These are phyloP conservation scores for Cladophialophora chaetospira DNA, from an alignment of 2,329 filamentous ascomycete species.

Conservation along the genomic window DNA sequence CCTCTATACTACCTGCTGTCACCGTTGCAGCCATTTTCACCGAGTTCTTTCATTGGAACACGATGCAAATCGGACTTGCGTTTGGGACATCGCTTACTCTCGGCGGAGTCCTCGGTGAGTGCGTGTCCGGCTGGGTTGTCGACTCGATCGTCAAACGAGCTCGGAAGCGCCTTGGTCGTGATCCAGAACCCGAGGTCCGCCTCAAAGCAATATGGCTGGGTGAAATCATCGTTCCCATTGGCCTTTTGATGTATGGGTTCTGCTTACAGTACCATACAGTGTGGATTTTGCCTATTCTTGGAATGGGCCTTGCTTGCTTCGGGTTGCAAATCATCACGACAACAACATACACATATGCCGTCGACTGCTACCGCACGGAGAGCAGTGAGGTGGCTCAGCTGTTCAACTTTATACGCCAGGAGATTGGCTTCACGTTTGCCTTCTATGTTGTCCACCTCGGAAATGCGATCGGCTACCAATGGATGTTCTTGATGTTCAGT, in stretches of 20 bases:
- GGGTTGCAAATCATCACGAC: conserved; percentile 36
- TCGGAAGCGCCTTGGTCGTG: conserved; percentile 23
- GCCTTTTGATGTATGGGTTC: conserved; percentile 39
- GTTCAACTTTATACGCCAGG: conserved; percentile 35
- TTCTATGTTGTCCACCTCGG: conserved; percentile 33
- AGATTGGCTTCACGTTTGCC: conserved; percentile 34
- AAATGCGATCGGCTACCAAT: conserved; percentile 29
- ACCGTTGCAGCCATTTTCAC: conserved; percentile 39
- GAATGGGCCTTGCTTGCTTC: conserved; percentile 35
- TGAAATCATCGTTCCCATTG: conserved; percentile 34
- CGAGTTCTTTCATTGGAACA: conserved; percentile 37
- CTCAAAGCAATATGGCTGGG: conserved; percentile 36
- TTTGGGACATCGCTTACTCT: conserved; percentile 37
- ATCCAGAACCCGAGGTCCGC: conserved; percentile 35
- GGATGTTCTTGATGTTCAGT: conserved; percentile 30
- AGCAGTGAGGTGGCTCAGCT: conserved; percentile 32
- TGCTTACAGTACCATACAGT: conserved; percentile 35
- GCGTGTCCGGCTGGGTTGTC: conserved; percentile 33
- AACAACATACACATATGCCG: conserved; percentile 34
- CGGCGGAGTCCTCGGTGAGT: conserved; percentile 34
- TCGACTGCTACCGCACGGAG: conserved; percentile 33
- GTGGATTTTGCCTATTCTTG: conserved; percentile 36
- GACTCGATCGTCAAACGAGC: conserved; percentile 32
- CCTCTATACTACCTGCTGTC: conserved; percentile 38
- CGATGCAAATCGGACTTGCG: conserved; percentile 37